Evolutionary conservation across 345 rosid genomes (phyloP).

Genomic region (Lepidium africanum): DNA sequence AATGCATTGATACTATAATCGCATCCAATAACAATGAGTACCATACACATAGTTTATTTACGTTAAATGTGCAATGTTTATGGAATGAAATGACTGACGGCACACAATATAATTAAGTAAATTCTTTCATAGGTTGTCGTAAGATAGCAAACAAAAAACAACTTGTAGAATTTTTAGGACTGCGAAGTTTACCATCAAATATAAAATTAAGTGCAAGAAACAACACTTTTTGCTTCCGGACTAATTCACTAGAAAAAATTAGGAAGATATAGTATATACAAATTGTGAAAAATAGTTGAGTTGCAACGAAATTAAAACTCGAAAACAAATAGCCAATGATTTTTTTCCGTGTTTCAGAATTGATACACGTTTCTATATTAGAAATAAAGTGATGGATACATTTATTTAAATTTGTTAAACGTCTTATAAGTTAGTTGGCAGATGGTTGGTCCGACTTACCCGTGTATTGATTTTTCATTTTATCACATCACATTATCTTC

Average conservation of each 20-base stretch:
- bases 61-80: not conserved
- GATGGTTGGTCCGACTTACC: constrained; percentile 14
- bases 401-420: constrained; percentile 13
- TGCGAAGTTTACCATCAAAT: not conserved
- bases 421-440: constrained; percentile 23
- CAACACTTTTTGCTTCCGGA: not conserved
- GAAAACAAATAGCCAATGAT: not conserved
- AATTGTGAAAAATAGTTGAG: not conserved
- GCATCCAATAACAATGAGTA: too few relatives aligned
- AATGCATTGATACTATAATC: too few relatives aligned
- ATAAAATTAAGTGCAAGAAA: not conserved
- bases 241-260: not conserved
- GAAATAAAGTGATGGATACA: not conserved
- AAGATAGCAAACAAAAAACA: not conserved
- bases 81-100: not conserved
- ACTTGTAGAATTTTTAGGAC: not conserved
- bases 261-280: not conserved
- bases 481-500: constrained; percentile 1
- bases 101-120: not conserved
- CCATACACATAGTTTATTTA: not conserved
- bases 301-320: constrained; percentile 6
- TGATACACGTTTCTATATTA: not conserved
- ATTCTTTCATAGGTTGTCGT: not conserved
- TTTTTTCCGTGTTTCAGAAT: too few relatives aligned
- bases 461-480: constrained; percentile 13